Evolutionary conservation across 805 yeast genomes (phyloP).

Genomic region (Metschnikowia colocasiae): DNA sequence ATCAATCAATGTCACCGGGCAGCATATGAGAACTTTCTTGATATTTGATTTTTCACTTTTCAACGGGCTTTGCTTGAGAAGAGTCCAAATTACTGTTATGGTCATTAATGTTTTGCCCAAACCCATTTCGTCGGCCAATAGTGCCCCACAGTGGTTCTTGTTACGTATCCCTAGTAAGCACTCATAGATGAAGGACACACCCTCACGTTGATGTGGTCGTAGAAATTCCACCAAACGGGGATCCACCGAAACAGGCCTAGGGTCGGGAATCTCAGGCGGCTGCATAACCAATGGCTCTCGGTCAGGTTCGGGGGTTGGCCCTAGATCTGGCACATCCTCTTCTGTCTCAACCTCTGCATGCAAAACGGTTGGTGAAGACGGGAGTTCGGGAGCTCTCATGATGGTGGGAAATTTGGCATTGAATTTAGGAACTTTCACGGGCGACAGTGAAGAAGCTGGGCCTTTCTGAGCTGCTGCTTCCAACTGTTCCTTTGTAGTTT

Average conservation of each 20-base stretch:
- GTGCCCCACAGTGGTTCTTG: conserved; percentile 58
- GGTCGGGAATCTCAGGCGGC: neutral
- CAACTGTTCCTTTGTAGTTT: conserved; percentile 11
- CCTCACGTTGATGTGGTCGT: conserved; percentile 86
- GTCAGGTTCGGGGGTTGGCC: neutral
- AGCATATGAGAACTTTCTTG: conserved; percentile 69
- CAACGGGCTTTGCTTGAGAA: conserved; percentile 62
- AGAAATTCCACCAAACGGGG: conserved; percentile 50
- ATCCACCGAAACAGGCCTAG: conserved; percentile 51
- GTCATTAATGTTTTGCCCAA: conserved; percentile 82
- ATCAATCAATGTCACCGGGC: conserved; percentile 84
- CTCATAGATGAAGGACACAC: conserved; percentile 75
- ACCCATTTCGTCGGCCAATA: conserved; percentile 97
- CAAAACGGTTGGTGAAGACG: conserved; percentile 1
- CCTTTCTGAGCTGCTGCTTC: too few species aligned
- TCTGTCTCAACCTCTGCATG: neutral
- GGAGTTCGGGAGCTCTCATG: neutral
- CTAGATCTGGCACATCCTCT: neutral
- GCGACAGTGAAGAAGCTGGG: neutral
- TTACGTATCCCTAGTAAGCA: conserved; percentile 71
- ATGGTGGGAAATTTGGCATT: neutral
- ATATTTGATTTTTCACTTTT: conserved; percentile 31
- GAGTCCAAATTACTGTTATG: conserved; percentile 78
- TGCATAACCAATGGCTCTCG: conserved; percentile 5
- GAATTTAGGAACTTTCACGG: neutral